Conservation (phyloP, 225 moss, liverwort and hornwort species). For the Lunularia cruciata region DNA sequence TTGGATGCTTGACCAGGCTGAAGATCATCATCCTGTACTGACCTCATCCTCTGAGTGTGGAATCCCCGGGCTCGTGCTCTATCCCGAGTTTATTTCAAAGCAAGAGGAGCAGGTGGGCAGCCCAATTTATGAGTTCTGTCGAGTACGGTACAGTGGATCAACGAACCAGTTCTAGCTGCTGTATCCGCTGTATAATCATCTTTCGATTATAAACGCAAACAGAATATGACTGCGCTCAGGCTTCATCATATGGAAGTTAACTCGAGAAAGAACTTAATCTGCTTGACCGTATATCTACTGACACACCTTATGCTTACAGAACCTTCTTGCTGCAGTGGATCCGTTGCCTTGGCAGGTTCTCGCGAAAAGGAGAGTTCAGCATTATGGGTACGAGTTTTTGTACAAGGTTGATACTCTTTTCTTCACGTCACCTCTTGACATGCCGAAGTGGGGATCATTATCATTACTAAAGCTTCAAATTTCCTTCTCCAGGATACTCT, state of each 20-base stretch:
- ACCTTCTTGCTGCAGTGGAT: conserved; percentile 79
- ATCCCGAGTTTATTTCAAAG: conserved; percentile 61
- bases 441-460: too few relatives aligned
- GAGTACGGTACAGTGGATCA: too few relatives aligned
- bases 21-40: conserved; percentile 45
- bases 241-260: too few relatives aligned
- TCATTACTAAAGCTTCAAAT: too few relatives aligned
- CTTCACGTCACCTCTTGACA: conserved; percentile 1
- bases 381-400: conserved; percentile 98
- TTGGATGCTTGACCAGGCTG: conserved; percentile 29
- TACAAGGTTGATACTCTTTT: conserved; percentile 72
- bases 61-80: conserved; percentile 74
- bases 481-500: too few relatives aligned
- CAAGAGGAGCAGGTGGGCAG: conserved; percentile 64
- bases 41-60: conserved; percentile 55
- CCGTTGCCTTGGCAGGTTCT: conserved; percentile 80
- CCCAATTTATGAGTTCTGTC: too few relatives aligned
- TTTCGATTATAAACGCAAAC: too few relatives aligned
- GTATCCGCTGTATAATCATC: too few relatives aligned
- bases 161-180: too few relatives aligned
- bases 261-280: too few relatives aligned
- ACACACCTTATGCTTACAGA: conserved; percentile 40
- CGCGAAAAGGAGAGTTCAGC: conserved; percentile 96
- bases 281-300: background rate
- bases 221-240: too few relatives aligned